phyloP scores from a whole-genome alignment of 192 early-diverging fungal genomes.

The Rhizophagus sp. region DNA sequence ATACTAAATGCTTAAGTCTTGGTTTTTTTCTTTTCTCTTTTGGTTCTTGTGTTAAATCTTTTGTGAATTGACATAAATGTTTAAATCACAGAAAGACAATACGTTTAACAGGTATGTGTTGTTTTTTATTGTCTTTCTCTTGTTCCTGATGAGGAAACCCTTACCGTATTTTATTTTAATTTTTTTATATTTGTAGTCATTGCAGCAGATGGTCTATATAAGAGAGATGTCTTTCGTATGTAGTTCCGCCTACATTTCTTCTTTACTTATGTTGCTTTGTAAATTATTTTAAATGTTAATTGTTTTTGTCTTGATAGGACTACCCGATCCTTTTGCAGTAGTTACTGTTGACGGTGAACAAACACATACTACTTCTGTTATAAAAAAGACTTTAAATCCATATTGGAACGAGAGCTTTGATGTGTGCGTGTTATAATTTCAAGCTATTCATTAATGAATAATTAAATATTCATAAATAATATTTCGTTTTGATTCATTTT shows the following conservation, averaged over 20 bases:
- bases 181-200: conserved; percentile 58
- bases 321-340: conserved; percentile 96
- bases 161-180: neutral
- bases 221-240: conserved; percentile 88
- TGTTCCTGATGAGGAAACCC: conserved; percentile 5
- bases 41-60: neutral
- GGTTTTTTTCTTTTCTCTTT: neutral
- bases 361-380: conserved; percentile 85
- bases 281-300: neutral
- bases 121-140: neutral
- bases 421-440: conserved; percentile 48
- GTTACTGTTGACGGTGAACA: conserved; percentile 95
- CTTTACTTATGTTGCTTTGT: neutral
- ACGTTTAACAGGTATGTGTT: conserved; percentile 21
- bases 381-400: conserved; percentile 89
- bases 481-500: neutral
- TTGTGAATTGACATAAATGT: neutral
- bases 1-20: neutral
- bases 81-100: conserved; percentile 15
- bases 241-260: conserved; percentile 11
- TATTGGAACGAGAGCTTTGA: conserved; percentile 96
- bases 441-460: neutral
- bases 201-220: conserved; percentile 88
- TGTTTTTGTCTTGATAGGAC: conserved; percentile 42
- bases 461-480: neutral